A percentile compares a stretch with the other conserved stretches of the same genome.
phyloP scores from a whole-genome alignment of 345 rosid species.

The Clarkia xantiana region DNA sequence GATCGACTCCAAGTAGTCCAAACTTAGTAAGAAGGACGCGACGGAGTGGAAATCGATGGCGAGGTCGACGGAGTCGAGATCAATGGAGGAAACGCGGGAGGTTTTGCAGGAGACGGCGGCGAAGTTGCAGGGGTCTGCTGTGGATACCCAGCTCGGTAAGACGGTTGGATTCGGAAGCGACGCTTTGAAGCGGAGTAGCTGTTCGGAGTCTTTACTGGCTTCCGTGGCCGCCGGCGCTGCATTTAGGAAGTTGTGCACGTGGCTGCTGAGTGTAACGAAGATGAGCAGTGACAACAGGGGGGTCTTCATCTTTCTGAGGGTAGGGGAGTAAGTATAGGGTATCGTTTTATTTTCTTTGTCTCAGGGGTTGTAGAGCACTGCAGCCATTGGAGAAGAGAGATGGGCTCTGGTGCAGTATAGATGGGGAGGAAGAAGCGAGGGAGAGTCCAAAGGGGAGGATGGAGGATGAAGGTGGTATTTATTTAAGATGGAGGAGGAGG shows the following conservation, averaged over 20 bases:
- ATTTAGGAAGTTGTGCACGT: background rate
- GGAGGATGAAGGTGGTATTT: constrained; percentile 44
- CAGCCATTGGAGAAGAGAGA: constrained; percentile 36
- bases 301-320: background rate
- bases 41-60: constrained; percentile 44
- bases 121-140: constrained; percentile 54
- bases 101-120: constrained; percentile 47
- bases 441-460: constrained; percentile 20
- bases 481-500: constrained; percentile 9
- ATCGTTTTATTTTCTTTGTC: constrained; percentile 1
- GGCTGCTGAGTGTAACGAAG: constrained; percentile 2
- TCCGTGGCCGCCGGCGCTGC: background rate
- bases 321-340: constrained; percentile 13
- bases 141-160: constrained; percentile 49
- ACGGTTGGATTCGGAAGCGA: constrained; percentile 26
- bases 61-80: constrained; percentile 26
- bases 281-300: background rate
- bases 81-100: constrained; percentile 40
- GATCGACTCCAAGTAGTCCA: constrained; percentile 39
- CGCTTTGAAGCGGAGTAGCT: constrained; percentile 48
- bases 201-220: constrained; percentile 31
- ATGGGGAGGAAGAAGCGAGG: constrained; percentile 11
- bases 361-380: constrained; percentile 13
- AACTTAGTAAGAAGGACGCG: constrained; percentile 36
- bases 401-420: constrained; percentile 3